Evolutionary conservation across 75 land plant species (phyloP).

Genomic region (Sequoiadendron giganteum): DNA sequence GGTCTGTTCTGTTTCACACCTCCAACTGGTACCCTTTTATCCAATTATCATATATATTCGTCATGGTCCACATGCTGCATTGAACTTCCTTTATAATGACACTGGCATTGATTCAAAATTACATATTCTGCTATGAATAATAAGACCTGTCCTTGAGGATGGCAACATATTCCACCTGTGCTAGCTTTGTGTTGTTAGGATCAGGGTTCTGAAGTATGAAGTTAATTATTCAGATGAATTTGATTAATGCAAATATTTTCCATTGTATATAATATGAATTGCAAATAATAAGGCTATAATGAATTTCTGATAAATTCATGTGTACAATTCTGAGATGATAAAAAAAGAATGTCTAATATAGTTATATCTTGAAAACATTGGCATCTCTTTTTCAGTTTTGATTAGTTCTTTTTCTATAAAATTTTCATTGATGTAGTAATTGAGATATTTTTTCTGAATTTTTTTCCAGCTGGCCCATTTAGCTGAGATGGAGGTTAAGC

Average conservation of each 20-base stretch:
- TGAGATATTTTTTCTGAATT: background rate
- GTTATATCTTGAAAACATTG: background rate
- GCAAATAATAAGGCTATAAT: background rate
- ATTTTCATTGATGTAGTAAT: background rate
- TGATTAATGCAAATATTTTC: background rate
- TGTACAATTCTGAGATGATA: background rate
- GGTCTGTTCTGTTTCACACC: background rate
- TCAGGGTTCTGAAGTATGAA: background rate
- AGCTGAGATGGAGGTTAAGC: conserved; percentile 98
- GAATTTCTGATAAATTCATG: background rate
- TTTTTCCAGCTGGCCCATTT: conserved; percentile 87
- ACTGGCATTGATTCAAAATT: background rate
- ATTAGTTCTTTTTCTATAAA: background rate
- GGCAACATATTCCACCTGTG: background rate
- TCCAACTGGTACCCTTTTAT: background rate
- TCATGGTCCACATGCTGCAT: background rate
- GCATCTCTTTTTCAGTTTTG: background rate
- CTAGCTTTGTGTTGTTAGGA: background rate
- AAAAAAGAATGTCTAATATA: background rate
- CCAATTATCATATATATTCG: background rate
- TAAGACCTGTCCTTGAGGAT: background rate
- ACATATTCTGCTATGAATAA: background rate
- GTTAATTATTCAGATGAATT: background rate
- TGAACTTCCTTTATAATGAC: background rate
- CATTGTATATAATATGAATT: background rate